These are phyloP conservation scores for Leccinum solheimii DNA, from an alignment of 1,284 basidiomycete species.

Conservation along the genomic window DNA sequence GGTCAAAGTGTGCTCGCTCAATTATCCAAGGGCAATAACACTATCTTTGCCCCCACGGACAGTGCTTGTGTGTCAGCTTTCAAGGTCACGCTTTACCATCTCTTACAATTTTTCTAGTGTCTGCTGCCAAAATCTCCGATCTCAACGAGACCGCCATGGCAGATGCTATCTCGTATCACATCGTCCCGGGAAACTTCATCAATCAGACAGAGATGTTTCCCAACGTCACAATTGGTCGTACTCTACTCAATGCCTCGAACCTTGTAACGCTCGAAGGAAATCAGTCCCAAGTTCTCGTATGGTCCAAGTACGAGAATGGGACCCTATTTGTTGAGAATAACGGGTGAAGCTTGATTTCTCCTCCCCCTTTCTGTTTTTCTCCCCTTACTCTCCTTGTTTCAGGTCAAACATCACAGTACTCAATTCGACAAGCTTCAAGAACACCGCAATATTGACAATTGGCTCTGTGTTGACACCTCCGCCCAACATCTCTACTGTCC, in stretches of 20 bases:
- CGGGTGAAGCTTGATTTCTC: conserved; percentile 38
- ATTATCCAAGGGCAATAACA: conserved; percentile 41
- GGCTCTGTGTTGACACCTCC: conserved; percentile 57
- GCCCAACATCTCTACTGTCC: conserved; percentile 44
- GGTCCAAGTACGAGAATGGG: conserved; percentile 48
- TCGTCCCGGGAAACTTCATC: conserved; percentile 55
- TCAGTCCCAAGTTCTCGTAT: conserved; percentile 63
- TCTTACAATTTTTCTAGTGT: conserved; percentile 11
- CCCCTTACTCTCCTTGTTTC: background rate
- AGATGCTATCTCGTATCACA: conserved; percentile 60
- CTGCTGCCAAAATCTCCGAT: conserved; percentile 12
- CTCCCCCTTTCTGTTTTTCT: background rate
- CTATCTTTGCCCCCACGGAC: conserved; percentile 53
- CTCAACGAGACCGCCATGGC: conserved; percentile 41
- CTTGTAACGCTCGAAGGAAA: conserved; percentile 56
- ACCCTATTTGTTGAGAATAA: conserved; percentile 57
- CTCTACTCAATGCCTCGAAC: conserved; percentile 51
- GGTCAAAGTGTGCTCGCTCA: conserved; percentile 47
- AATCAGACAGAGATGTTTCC: conserved; percentile 43
- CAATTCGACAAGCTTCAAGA: conserved; percentile 46
- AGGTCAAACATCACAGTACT: conserved; percentile 48
- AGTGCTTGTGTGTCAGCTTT: conserved; percentile 41
- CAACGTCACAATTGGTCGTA: conserved; percentile 63
- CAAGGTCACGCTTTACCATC: background rate
- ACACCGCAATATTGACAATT: conserved; percentile 54